Evolutionary conservation across 495 filamentous ascomycete genomes (phyloP).

Genomic region (Hypoxylon lienhwacheense): DNA sequence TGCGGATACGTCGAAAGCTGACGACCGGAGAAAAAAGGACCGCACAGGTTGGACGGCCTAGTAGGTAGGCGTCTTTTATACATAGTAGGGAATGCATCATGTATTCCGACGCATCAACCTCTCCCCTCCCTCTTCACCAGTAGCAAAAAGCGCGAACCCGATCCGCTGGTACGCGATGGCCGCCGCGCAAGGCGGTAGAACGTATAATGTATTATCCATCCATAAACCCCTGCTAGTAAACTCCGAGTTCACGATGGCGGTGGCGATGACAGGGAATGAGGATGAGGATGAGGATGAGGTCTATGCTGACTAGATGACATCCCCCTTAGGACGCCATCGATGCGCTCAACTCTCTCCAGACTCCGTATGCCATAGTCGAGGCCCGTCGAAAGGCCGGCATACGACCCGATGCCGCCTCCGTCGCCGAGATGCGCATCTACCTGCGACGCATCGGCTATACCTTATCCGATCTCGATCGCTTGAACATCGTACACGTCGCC

Average conservation of each 20-base stretch:
- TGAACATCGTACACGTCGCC: conserved; percentile 82
- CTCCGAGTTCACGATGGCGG: too few species aligned
- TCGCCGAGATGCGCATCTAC: conserved; percentile 78
- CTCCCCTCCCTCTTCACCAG: conserved; percentile 3
- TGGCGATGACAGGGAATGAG: too few species aligned
- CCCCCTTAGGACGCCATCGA: conserved; percentile 71
- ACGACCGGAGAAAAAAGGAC: too few species aligned
- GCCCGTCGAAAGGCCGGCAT: conserved; percentile 69
- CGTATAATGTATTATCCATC: conserved; percentile 38
- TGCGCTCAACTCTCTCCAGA: conserved; percentile 86
- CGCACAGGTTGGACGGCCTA: not conserved
- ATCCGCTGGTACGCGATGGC: conserved; percentile 34
- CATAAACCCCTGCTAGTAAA: too few species aligned
- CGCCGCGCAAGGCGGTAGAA: conserved; percentile 24
- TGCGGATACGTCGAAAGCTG: not conserved
- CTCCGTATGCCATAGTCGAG: conserved; percentile 78
- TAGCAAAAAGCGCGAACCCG: conserved; percentile 7
- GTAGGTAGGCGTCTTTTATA: conserved; percentile 6
- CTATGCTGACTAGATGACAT: conserved; percentile 24
- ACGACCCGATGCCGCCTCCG: conserved; percentile 65
- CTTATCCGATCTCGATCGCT: conserved; percentile 69
- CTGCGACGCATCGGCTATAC: conserved; percentile 73
- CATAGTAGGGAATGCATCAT: conserved; percentile 37
- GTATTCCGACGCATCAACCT: conserved; percentile 29
- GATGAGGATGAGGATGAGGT: not conserved